These are phyloP conservation scores for Achaetomiella virescens DNA, from an alignment of 495 filamentous ascomycete species.

Conservation along the genomic window DNA sequence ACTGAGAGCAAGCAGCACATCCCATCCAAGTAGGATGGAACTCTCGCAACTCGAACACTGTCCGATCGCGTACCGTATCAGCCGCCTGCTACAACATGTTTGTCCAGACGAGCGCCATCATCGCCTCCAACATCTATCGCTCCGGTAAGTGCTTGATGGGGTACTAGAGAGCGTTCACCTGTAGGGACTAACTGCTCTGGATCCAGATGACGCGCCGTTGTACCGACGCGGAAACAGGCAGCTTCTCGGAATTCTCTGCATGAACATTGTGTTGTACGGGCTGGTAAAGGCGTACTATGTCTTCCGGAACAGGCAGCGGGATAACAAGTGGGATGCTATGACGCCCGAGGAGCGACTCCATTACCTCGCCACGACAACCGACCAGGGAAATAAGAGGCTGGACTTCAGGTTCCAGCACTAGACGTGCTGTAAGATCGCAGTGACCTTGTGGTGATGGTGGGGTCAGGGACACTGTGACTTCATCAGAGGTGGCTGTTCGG, in stretches of 20 bases:
- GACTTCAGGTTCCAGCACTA: constrained; percentile 49
- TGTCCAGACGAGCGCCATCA: constrained; percentile 57
- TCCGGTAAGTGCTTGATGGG: constrained; percentile 19
- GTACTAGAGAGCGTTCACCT: constrained; percentile 36
- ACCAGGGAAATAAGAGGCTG: constrained; percentile 70
- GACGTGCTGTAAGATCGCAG: background rate
- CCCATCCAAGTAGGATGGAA: constrained; percentile 64
- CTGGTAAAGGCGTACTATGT: constrained; percentile 57
- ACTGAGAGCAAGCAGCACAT: constrained; percentile 27
- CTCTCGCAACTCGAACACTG: constrained; percentile 53
- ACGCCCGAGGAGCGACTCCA: constrained; percentile 50
- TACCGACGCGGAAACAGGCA: constrained; percentile 59
- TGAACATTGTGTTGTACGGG: constrained; percentile 52
- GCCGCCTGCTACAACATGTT: constrained; percentile 61
- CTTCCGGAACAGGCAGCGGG: constrained; percentile 46
- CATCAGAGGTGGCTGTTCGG: no score
- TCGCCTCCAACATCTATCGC: constrained; percentile 61
- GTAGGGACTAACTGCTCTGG: constrained; percentile 40
- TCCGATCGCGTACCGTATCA: constrained; percentile 50
- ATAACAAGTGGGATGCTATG: constrained; percentile 56
- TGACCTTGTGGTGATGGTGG: no score
- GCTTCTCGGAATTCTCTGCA: constrained; percentile 50
- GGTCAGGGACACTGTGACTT: no score
- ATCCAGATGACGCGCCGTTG: constrained; percentile 49
- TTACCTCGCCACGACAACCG: constrained; percentile 61